These are phyloP conservation scores for Erythrobasidium hasegawianum DNA, from an alignment of 1,284 basidiomycete genomes.

Conservation along the genomic window DNA sequence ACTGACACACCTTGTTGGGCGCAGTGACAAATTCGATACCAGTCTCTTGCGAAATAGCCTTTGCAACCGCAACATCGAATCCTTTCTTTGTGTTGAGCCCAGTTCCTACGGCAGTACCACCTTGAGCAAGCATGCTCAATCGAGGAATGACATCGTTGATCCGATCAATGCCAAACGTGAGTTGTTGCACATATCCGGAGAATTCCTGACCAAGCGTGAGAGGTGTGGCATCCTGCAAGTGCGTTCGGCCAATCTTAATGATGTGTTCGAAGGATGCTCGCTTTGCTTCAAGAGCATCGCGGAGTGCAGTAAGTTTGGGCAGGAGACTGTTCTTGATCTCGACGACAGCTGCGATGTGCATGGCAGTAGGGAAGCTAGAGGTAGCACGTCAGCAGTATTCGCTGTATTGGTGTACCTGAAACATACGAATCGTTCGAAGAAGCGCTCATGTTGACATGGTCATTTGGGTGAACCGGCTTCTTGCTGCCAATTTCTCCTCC, in stretches of 20 bases:
- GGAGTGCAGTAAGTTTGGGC: constrained; percentile 79
- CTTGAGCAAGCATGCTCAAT: constrained; percentile 87
- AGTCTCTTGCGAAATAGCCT: constrained; percentile 86
- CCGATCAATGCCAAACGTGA: constrained; percentile 84
- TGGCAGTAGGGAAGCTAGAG: constrained; percentile 90
- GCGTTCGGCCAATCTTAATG: constrained; percentile 98
- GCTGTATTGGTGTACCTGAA: too few species aligned
- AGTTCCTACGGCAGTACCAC: constrained; percentile 97
- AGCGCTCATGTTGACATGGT: constrained; percentile 99
- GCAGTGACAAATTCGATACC: constrained; percentile 90
- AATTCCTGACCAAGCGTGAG: constrained; percentile 98
- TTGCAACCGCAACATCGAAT: constrained; percentile 91
- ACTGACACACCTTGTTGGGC: constrained; percentile 77
- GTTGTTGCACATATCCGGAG: constrained; percentile 93
- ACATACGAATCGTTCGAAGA: constrained; percentile 93
- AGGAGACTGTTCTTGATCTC: constrained; percentile 78
- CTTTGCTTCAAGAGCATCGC: constrained; percentile 78
- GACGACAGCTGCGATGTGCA: constrained; percentile 95
- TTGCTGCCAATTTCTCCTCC: constrained; percentile 94
- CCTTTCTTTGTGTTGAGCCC: constrained; percentile 95
- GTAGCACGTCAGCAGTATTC: neutral
- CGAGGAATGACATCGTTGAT: constrained; percentile 79
- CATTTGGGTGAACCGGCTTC: constrained; percentile 97
- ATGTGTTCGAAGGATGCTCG: constrained; percentile 76
- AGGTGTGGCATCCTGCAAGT: constrained; percentile 94